phyloP scores from a whole-genome alignment of 768 basidiomycete genomes.

The Macrolepiota fuliginosa region DNA sequence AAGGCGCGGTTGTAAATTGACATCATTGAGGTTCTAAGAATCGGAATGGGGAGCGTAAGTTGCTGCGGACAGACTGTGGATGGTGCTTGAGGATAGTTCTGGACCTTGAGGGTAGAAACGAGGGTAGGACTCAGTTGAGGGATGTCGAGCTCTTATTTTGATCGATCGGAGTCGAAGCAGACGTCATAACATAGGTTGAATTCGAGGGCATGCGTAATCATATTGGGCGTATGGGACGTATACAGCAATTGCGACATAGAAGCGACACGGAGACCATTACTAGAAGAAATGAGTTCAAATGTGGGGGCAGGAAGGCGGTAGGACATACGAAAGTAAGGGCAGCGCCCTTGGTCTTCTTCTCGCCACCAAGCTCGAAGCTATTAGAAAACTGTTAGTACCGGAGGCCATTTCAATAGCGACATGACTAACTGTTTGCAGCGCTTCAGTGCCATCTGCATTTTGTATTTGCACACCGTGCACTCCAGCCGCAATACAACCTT shows the following conservation, averaged over 20 bases:
- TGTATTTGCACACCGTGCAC: conserved; percentile 98
- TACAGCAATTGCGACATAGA: conserved; percentile 21
- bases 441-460: conserved; percentile 94
- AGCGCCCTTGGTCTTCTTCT: conserved; percentile 99
- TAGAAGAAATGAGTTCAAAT: neutral
- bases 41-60: neutral
- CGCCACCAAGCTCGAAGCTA: conserved; percentile 99
- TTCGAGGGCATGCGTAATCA: conserved; percentile 23
- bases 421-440: conserved; percentile 96
- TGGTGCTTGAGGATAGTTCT: neutral
- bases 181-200: neutral
- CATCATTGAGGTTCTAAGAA: neutral
- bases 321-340: conserved; percentile 87
- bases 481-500: conserved; percentile 98
- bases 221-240: conserved; percentile 22
- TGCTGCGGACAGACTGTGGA: neutral
- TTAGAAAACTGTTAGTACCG: neutral
- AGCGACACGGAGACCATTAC: conserved; percentile 23
- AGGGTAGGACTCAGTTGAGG: neutral
- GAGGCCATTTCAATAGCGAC: neutral
- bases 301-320: neutral
- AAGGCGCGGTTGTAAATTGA: neutral
- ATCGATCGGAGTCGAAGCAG: neutral
- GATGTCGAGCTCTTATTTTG: neutral
- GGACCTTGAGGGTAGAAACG: neutral